Conservation (phyloP, 306 rosid genomes). For the Begonia masoniana region DNA sequence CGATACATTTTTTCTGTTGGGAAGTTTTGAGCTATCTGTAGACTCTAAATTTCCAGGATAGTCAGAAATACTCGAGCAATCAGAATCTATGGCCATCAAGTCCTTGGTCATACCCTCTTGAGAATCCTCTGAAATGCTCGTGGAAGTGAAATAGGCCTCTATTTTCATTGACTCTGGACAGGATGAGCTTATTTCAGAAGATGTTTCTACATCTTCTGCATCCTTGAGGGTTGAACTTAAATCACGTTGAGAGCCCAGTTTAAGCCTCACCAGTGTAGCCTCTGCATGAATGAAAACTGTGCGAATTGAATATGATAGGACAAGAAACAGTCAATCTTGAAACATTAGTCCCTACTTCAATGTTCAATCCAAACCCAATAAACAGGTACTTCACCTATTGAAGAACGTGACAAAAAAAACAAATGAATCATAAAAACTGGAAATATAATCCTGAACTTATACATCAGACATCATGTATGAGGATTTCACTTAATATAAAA, state of each 20-base stretch:
- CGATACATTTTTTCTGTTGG: constrained; percentile 17
- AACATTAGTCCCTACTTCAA: too few species aligned
- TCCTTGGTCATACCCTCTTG: constrained; percentile 8
- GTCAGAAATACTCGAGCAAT: constrained; percentile 14
- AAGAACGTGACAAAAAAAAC: too few species aligned
- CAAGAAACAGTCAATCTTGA: too few species aligned
- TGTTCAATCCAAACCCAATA: too few species aligned
- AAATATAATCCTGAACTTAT: too few species aligned
- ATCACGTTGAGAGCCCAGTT: constrained; percentile 49
- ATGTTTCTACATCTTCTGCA: constrained; percentile 1
- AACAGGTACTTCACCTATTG: too few species aligned
- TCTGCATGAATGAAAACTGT: constrained; percentile 28
- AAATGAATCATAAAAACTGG: too few species aligned
- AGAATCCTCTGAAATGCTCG: constrained; percentile 12
- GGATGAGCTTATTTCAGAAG: constrained; percentile 24
- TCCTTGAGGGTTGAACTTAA: constrained; percentile 13
- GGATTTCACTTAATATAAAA: too few species aligned
- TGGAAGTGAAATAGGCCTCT: constrained; percentile 10
- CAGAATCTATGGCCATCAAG: constrained; percentile 23
- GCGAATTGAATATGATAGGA: too few species aligned
- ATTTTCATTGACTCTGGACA: constrained; percentile 18
- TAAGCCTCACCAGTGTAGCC: constrained; percentile 74
- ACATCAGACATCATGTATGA: too few species aligned
- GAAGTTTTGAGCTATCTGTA: constrained; percentile 7
- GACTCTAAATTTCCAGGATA: constrained; percentile 10